Percentiles rank a stretch among this genome's conserved stretches.
phyloP scores from a whole-genome alignment of 192 early-diverging fungal species.

The Obelidium mucronatum region DNA sequence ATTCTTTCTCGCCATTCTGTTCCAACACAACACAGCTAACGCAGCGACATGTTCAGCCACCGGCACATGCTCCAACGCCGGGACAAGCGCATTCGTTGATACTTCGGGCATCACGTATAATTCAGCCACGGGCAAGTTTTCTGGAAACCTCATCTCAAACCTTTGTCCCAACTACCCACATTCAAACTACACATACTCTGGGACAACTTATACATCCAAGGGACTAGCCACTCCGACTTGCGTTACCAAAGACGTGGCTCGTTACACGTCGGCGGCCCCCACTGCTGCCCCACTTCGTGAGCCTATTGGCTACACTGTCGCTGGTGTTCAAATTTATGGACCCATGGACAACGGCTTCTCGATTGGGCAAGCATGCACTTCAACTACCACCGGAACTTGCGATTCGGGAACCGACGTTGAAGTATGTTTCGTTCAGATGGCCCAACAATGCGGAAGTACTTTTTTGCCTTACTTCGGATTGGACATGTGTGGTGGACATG shows the following conservation, averaged over 20 bases:
- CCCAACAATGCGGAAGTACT: constrained; percentile 3
- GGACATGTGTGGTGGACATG: constrained; percentile 19
- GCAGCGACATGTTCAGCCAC: no score
- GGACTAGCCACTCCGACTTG: not conserved
- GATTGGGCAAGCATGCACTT: not conserved
- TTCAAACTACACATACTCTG: not conserved
- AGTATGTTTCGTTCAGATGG: not conserved
- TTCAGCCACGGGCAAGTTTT: no score
- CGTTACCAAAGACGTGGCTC: not conserved
- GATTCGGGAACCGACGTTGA: constrained; percentile 10
- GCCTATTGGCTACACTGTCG: not conserved
- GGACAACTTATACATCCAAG: not conserved
- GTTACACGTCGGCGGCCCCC: not conserved
- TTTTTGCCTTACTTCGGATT: not conserved
- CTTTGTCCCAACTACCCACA: not conserved
- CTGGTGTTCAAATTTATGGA: constrained; percentile 13
- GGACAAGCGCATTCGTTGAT: no score
- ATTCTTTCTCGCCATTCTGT: no score
- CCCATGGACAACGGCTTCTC: constrained; percentile 26
- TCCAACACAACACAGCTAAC: no score
- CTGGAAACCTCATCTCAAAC: no score
- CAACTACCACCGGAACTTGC: not conserved
- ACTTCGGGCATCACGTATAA: no score
- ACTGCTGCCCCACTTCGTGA: not conserved
- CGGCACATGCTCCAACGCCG: no score